Percentiles rank a stretch among this genome's conserved stretches.
Conservation (phyloP, 2,329 filamentous ascomycete species). For the Tolypocladium endophyticum region DNA sequence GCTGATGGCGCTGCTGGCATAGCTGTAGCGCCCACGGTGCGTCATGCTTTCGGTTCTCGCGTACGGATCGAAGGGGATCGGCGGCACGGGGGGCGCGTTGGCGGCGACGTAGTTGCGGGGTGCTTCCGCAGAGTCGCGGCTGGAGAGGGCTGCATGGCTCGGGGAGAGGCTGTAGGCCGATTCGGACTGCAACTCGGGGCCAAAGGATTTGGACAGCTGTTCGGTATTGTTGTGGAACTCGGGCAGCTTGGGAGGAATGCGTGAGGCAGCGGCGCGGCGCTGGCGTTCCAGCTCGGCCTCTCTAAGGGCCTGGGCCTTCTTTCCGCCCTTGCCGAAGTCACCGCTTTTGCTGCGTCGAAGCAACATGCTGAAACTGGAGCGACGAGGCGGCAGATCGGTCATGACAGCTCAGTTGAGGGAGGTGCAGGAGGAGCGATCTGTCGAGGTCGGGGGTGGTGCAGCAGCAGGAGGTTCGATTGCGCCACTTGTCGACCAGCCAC, state of each 20-base stretch:
- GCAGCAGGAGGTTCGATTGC: not conserved
- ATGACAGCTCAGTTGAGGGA: slow-evolving; percentile 11
- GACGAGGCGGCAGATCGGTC: slow-evolving; percentile 20
- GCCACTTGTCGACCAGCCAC: not conserved
- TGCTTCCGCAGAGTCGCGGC: slow-evolving; percentile 42
- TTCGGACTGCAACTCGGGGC: slow-evolving; percentile 48
- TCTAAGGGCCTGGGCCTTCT: slow-evolving; percentile 45
- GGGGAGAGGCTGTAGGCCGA: slow-evolving; percentile 44
- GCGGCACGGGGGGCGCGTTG: slow-evolving; percentile 39
- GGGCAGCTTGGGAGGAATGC: slow-evolving; percentile 39
- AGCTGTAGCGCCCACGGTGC: slow-evolving; percentile 90
- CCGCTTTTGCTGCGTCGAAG: slow-evolving; percentile 59
- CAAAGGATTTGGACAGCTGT: slow-evolving; percentile 33
- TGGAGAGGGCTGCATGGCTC: slow-evolving; percentile 19
- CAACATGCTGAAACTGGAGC: slow-evolving; percentile 45
- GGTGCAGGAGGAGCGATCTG: slow-evolving; percentile 5
- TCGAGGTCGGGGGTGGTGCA: slow-evolving; percentile 8
- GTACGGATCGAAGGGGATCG: slow-evolving; percentile 65
- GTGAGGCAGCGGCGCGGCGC: slow-evolving; percentile 34
- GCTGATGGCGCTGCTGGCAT: slow-evolving; percentile 84
- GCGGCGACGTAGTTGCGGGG: slow-evolving; percentile 29
- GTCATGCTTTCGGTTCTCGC: slow-evolving; percentile 89
- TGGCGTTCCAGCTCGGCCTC: slow-evolving; percentile 42
- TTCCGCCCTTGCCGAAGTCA: slow-evolving; percentile 49
- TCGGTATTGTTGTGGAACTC: slow-evolving; percentile 39